Percentiles rank a stretch among this genome's conserved stretches.
Evolutionary conservation across 2,329 filamentous ascomycete species (phyloP).

Genomic region (Periconia sp.): DNA sequence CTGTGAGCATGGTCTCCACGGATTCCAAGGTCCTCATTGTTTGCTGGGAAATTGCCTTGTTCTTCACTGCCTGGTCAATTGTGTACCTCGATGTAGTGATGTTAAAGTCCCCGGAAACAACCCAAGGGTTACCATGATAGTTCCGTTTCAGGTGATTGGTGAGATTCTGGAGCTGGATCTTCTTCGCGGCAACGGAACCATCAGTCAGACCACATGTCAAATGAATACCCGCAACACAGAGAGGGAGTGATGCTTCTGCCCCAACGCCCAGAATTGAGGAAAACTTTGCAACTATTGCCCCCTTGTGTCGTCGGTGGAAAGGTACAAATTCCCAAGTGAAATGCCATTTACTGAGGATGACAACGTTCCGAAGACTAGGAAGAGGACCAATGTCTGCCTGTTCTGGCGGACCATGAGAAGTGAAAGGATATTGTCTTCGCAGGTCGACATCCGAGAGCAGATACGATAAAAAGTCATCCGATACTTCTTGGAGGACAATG

Average conservation of each 20-base stretch:
- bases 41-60: constrained; percentile 59
- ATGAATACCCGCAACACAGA: constrained; percentile 65
- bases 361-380: constrained; percentile 65
- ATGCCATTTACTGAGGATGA: constrained; percentile 62
- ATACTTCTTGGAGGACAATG: constrained; percentile 66
- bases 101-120: constrained; percentile 71
- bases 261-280: constrained; percentile 36
- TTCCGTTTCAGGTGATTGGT: constrained; percentile 52
- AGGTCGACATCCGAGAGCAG: constrained; percentile 58
- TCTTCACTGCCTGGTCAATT: constrained; percentile 59
- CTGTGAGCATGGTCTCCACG: constrained; percentile 56
- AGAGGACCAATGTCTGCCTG: constrained; percentile 61
- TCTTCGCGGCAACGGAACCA: constrained; percentile 63
- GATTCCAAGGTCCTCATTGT: constrained; percentile 52
- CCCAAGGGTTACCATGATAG: constrained; percentile 56
- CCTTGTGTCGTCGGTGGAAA: constrained; percentile 64
- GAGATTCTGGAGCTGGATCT: constrained; percentile 61
- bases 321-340: constrained; percentile 64
- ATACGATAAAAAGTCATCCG: constrained; percentile 65
- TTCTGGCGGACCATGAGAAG: constrained; percentile 63
- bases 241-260: constrained; percentile 39
- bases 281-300: constrained; percentile 59
- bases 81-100: constrained; percentile 65
- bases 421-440: constrained; percentile 59
- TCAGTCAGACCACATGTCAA: constrained; percentile 67